Base-by-base conservation (phyloP, 2,329 filamentous ascomycete genomes). In the Claviceps quebecensis region DNA sequence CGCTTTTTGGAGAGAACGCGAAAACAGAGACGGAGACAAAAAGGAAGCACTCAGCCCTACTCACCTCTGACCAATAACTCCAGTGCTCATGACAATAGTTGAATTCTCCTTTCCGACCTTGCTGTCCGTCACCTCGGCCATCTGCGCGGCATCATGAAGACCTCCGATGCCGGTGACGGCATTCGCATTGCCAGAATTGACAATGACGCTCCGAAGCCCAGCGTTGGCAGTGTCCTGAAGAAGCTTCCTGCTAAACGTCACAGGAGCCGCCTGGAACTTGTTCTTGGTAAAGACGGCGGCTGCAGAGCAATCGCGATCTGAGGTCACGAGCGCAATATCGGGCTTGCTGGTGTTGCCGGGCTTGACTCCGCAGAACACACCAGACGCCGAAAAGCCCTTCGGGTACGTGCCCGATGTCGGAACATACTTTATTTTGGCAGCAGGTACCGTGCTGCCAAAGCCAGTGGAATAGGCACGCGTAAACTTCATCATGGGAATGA, bases 21-120 rank as follows among this genome's bases (percentile, higher is more conserved):
- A 11, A 34, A 34, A 34, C n/a, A 34, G 29, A 34, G 29, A 34
- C 11, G 3, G 11, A 4, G 29, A 11, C 29, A 4, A 34, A 11
- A 34, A 34, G 11, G 3, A 9, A 3, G 29, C 11, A 11, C 4
- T 29, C 9, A 16, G 7, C 9, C 3, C 34, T 13, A 56, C 69
- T 57, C 65, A 84, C 83, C 87, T 82, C 69, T 97, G 91, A 8
- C 93, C 93, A 64, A 98, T 98, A 45, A 98, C 93, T 51, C 93
- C 93, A 2, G 93, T 98, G 66, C 89, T 96, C 93, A 98, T 97
- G 55, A 97, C 91, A 47, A 98, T 75, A n/a, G 87, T 93, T 57
- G 73, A 73, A 51, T 74, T 69, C 48, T 71, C 66, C 16, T 56
- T 61, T 14, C 74, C 75, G 2, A 76, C 67, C 53, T 62, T 67